Evolutionary conservation across 1,284 basidiomycete species (phyloP).

Genomic region (Moniliella sp.): DNA sequence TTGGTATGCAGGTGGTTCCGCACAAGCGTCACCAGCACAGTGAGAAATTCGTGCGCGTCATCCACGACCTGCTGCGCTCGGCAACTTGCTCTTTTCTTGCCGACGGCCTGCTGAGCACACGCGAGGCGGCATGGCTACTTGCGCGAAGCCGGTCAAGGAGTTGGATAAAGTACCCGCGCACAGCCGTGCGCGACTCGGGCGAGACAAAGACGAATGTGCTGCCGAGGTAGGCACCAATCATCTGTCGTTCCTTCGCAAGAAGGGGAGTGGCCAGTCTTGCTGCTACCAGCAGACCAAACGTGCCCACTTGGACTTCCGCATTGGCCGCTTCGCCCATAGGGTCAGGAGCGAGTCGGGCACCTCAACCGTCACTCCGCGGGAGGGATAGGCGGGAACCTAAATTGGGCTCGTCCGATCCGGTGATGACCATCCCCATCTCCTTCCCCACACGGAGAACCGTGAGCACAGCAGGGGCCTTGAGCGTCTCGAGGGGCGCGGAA

Average conservation of each 20-base stretch:
- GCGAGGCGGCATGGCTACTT: slow-evolving; percentile 12
- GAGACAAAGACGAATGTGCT: not conserved
- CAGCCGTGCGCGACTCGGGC: not conserved
- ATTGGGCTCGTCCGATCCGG: not conserved
- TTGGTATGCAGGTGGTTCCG: slow-evolving; percentile 14
- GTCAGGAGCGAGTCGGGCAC: not conserved
- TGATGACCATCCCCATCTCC: not conserved
- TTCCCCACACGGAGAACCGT: not conserved
- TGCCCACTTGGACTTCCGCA: not conserved
- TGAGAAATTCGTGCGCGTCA: slow-evolving; percentile 7
- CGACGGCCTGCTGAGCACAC: too few species aligned
- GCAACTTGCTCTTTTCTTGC: too few species aligned
- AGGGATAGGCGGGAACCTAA: not conserved
- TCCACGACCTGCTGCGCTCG: slow-evolving; percentile 6
- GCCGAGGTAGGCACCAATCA: not conserved
- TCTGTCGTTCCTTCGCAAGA: not conserved
- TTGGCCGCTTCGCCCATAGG: not conserved
- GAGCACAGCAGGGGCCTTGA: not conserved
- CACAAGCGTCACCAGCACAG: slow-evolving; percentile 6
- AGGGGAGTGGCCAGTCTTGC: not conserved
- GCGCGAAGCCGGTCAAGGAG: slow-evolving; percentile 18
- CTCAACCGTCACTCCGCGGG: too few species aligned
- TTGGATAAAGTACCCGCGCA: slow-evolving; percentile 9
- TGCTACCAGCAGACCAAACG: not conserved
- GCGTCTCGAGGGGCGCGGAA: too few species aligned